Conservation (phyloP, 2,329 filamentous ascomycete genomes). For the Penicillium aurantiogriseum region DNA sequence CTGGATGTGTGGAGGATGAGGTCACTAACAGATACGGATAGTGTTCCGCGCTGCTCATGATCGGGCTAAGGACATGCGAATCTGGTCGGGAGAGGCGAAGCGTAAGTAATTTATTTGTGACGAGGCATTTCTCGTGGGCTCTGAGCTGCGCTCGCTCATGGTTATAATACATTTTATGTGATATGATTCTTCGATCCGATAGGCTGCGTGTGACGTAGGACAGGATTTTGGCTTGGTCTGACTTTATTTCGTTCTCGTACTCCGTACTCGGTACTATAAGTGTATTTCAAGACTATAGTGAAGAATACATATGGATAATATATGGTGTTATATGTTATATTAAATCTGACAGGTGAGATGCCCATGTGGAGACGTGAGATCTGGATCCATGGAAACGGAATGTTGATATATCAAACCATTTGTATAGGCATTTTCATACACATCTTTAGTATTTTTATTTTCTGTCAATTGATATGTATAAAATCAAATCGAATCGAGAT, state of each 20-base stretch:
- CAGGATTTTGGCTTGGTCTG: background rate
- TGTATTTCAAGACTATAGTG: background rate
- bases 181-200: background rate
- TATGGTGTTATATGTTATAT: background rate
- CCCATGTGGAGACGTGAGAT: background rate
- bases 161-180: background rate
- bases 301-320: background rate
- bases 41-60: constrained; percentile 74
- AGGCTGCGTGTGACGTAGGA: background rate
- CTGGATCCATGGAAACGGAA: background rate
- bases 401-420: background rate
- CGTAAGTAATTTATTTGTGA: constrained; percentile 35
- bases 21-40: constrained; percentile 27
- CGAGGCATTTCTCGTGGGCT: constrained; percentile 3
- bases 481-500: background rate
- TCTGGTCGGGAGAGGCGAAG: constrained; percentile 67
- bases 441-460: no score
- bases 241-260: background rate
- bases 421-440: no score
- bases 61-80: constrained; percentile 65
- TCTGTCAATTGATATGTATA: no score
- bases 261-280: background rate
- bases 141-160: constrained; percentile 31
- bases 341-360: background rate
- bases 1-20: background rate